A percentile compares a stretch with the other conserved stretches of the same genome.
Evolutionary conservation across 495 filamentous ascomycete species (phyloP).

Genomic region (Xylaria telfairii): DNA sequence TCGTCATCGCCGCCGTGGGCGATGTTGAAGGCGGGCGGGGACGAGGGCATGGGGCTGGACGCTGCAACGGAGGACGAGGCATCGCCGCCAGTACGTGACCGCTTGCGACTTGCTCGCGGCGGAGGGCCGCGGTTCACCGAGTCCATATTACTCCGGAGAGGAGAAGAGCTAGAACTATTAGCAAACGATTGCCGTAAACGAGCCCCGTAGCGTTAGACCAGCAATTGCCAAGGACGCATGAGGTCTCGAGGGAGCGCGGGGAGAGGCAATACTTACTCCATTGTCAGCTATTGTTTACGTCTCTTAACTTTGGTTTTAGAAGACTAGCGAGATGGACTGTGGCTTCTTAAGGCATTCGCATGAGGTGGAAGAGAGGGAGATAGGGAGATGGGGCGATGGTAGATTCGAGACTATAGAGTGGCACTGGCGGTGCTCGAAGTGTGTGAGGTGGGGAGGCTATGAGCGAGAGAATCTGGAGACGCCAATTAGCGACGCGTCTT

Average conservation of each 20-base stretch:
- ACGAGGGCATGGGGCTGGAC: conserved; percentile 55
- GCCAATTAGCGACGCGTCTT: conserved; percentile 1
- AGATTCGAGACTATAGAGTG: not conserved
- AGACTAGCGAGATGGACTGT: not conserved
- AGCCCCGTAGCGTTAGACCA: too few relatives aligned
- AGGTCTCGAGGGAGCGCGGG: not conserved
- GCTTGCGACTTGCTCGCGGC: conserved; percentile 71
- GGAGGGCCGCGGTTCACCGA: conserved; percentile 82
- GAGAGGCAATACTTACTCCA: conserved; percentile 43
- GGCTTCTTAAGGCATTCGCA: not conserved
- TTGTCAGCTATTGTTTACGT: conserved; percentile 21
- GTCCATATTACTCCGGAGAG: conserved; percentile 80
- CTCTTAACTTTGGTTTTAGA: not conserved
- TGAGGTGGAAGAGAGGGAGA: not conserved
- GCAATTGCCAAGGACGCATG: not conserved
- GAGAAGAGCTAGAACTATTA: conserved; percentile 54
- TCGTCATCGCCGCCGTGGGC: conserved; percentile 64
- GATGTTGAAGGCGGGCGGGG: conserved; percentile 59
- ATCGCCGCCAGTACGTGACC: conserved; percentile 80
- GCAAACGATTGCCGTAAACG: not conserved
- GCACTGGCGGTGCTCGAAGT: not conserved
- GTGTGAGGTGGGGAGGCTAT: conserved; percentile 1
- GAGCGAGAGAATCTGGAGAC: conserved; percentile 11
- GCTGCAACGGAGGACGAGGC: conserved; percentile 68
- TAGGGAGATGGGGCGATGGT: not conserved